Evolutionary conservation across 2,329 filamentous ascomycete genomes (phyloP), one percentile per base, ranked within the genome.

Genomic region (Tolypocladium endophyticum): DNA sequence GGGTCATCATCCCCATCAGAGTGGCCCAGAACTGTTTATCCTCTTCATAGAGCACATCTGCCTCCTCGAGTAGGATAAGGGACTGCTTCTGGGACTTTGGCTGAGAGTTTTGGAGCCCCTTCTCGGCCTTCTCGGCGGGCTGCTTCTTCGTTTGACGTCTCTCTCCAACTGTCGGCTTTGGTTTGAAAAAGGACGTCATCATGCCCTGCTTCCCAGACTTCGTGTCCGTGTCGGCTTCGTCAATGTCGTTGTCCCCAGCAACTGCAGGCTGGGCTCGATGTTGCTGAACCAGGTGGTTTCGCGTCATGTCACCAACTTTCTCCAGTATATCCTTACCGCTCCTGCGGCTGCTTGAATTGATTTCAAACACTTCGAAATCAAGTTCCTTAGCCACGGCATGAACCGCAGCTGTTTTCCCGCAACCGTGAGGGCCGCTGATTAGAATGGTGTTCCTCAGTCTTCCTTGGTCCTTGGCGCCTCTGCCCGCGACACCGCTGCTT

Each of bases 11-110:
- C 25, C 83, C 82, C 53, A 89, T 79, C 4, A 97, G 83, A 0
- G 90, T 94, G 1, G 81, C 75, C 94, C 94, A 99, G 69, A 99
- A 99, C 63, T 93, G 88, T 72, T 91, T 93, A 71, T 99, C 94
- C 70, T 97, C 93, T 58, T 96, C 92, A 70, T 94, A 99, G 1
- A 99, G 80, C 20, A 97, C 77, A 69, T 99, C 95, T 0, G 91
- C 91, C 73, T 99, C 94, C 72, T 99, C 94, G 1, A 99, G 79
- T 2, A 99, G 79, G 62, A 99, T 97, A 25, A 99, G 77, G 0
- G 93, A 97, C 72, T 99, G 94, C 67, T 95, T 96, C 71, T 97
- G 93, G 33, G 77, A 71, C 64, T 81, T 80, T 61, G 72, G 60
- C 2, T 70, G 52, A 41, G 66, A 61, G 60, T 67, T 72, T 63